A percentile compares a stretch with the other conserved stretches of the same genome.
phyloP scores from a whole-genome alignment of 1,139 yeast genomes.

The Tardiomyces blankii region DNA sequence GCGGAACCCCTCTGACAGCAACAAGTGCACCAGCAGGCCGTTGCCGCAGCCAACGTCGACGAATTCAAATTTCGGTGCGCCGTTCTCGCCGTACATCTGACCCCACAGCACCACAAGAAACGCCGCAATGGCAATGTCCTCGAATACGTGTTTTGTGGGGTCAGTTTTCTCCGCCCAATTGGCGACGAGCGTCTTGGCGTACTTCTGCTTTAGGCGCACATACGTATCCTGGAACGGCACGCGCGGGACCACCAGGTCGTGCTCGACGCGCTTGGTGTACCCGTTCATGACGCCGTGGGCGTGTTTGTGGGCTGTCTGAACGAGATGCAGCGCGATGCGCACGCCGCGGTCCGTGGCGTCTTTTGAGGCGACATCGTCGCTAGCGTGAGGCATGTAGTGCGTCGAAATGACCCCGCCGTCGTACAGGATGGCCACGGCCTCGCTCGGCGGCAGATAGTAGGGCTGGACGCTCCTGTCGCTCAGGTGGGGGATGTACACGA shows the following conservation, averaged over 20 bases:
- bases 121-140: constrained; percentile 93
- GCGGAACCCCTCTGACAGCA: constrained; percentile 64
- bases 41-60: constrained; percentile 95
- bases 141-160: constrained; percentile 92
- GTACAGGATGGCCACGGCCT: constrained; percentile 66
- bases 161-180: constrained; percentile 90
- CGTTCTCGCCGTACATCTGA: constrained; percentile 37
- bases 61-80: constrained; percentile 45
- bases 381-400: constrained; percentile 43
- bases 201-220: constrained; percentile 67
- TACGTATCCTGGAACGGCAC: constrained; percentile 77
- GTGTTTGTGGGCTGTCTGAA: constrained; percentile 75
- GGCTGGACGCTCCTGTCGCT: constrained; percentile 55
- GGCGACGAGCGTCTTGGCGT: constrained; percentile 65
- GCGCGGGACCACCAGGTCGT: constrained; percentile 77
- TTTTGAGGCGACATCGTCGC: constrained; percentile 16
- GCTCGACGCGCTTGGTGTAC: constrained; percentile 78
- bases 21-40: constrained; percentile 70
- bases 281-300: constrained; percentile 77
- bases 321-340: constrained; percentile 69
- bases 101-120: constrained; percentile 85
- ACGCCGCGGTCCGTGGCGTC: constrained; percentile 44
- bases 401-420: constrained; percentile 47
- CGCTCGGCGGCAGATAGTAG: constrained; percentile 75
- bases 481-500: constrained; percentile 72